Percentiles rank a stretch among this genome's conserved stretches.
Evolutionary conservation across 2,329 filamentous ascomycete genomes (phyloP).

Genomic region (Sphaceloma murrayae): DNA sequence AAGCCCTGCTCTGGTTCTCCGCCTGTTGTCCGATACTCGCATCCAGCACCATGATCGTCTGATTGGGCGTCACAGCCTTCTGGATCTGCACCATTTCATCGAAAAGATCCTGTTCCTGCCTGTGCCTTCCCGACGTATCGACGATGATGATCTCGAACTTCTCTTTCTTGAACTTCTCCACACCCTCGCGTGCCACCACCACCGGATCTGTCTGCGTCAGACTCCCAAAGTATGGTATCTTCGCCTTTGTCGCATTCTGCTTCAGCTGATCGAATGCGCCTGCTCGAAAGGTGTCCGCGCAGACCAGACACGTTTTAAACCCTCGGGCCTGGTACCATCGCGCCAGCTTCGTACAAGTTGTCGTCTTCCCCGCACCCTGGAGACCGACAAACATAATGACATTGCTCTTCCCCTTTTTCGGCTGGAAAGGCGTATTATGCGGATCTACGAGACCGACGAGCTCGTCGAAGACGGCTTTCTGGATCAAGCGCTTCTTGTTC

Average conservation of each 20-base stretch:
- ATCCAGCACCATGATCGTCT: constrained; percentile 97
- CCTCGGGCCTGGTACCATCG: constrained; percentile 89
- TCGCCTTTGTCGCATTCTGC: constrained; percentile 97
- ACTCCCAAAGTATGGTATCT: constrained; percentile 97
- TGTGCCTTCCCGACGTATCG: constrained; percentile 88
- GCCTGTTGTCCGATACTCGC: constrained; percentile 94
- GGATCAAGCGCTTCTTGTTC: constrained; percentile 97
- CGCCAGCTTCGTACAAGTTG: constrained; percentile 93
- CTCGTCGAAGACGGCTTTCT: constrained; percentile 96
- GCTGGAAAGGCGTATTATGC: constrained; percentile 89
- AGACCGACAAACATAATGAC: constrained; percentile 99
- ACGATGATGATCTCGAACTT: constrained; percentile 97
- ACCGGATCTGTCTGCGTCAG: constrained; percentile 94
- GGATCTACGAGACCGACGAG: constrained; percentile 92
- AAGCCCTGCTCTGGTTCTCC: constrained; percentile 86
- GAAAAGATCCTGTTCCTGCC: constrained; percentile 90
- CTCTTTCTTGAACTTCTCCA: constrained; percentile 99
- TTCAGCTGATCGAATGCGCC: constrained; percentile 98
- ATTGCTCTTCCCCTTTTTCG: constrained; percentile 90
- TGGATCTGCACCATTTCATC: constrained; percentile 98
- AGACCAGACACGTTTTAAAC: constrained; percentile 87
- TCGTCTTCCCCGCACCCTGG: constrained; percentile 96
- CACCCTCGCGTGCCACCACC: constrained; percentile 85
- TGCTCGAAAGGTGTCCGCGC: constrained; percentile 95
- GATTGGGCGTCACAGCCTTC: constrained; percentile 76